A percentile compares a stretch with the other conserved stretches of the same genome.
These are phyloP conservation scores for Talaromyces sp. DNA, from an alignment of 2,329 filamentous ascomycete species.

Conservation along the genomic window DNA sequence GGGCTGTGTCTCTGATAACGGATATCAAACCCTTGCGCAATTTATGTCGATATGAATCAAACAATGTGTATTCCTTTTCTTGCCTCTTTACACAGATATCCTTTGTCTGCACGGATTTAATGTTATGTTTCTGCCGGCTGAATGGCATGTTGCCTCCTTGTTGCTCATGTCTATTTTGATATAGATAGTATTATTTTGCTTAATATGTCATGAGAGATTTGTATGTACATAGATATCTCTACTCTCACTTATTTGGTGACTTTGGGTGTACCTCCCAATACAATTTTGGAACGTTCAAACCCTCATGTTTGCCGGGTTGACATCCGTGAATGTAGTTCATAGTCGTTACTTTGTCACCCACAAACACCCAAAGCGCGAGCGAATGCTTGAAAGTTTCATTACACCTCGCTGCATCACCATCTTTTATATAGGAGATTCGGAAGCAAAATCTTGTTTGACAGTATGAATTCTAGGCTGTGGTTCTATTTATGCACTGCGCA, in stretches of 20 bases:
- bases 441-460: neutral
- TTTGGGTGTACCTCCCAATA: neutral
- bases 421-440: neutral
- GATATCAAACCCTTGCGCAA: neutral
- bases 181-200: slow-evolving; percentile 12
- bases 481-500: too few species aligned
- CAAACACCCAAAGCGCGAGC: neutral
- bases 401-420: too few species aligned
- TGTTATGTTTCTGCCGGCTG: neutral
- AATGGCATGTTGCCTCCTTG: neutral
- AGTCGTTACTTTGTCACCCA: neutral
- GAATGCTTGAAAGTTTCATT: neutral
- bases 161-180: neutral
- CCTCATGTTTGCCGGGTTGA: neutral
- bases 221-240: slow-evolving; percentile 13
- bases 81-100: slow-evolving; percentile 12
- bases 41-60: slow-evolving; percentile 15
- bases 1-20: neutral
- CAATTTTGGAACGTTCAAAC: neutral
- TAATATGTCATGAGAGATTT: slow-evolving; percentile 6
- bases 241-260: neutral
- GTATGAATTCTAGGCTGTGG: too few species aligned
- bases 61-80: neutral
- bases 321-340: neutral
- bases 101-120: slow-evolving; percentile 5